phyloP scores from a whole-genome alignment of 2,329 filamentous ascomycete genomes.

The Nemania sp. region DNA sequence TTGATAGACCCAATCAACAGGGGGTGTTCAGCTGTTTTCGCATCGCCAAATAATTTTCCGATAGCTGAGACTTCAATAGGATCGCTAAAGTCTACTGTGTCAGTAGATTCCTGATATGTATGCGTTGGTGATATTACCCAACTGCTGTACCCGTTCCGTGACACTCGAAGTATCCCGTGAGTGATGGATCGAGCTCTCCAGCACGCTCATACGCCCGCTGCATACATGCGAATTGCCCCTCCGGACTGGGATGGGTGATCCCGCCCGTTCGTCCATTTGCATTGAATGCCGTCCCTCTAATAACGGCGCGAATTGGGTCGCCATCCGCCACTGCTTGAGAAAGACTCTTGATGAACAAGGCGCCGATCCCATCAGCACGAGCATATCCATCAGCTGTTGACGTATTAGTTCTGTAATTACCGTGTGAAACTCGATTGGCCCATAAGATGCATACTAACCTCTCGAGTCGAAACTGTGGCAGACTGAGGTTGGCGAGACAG shows the following conservation, averaged over 20 bases:
- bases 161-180: background rate
- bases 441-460: constrained; percentile 4
- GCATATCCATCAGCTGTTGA: constrained; percentile 31
- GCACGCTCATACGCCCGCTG: background rate
- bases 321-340: constrained; percentile 17
- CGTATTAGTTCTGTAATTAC: background rate
- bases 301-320: constrained; percentile 26
- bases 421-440: background rate
- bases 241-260: background rate
- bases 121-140: background rate
- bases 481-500: constrained; percentile 14
- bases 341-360: constrained; percentile 26
- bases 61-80: constrained; percentile 1
- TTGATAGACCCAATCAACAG: constrained; percentile 13
- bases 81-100: background rate
- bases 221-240: background rate
- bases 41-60: background rate
- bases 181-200: background rate
- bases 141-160: background rate
- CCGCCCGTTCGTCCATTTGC: background rate
- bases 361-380: constrained; percentile 25
- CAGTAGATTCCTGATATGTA: background rate
- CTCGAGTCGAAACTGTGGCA: constrained; percentile 25
- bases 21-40: background rate
- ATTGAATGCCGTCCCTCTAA: constrained; percentile 30